Evolutionary conservation across 2,329 filamentous ascomycete genomes (phyloP).

Genomic region (Fusarium sp.): DNA sequence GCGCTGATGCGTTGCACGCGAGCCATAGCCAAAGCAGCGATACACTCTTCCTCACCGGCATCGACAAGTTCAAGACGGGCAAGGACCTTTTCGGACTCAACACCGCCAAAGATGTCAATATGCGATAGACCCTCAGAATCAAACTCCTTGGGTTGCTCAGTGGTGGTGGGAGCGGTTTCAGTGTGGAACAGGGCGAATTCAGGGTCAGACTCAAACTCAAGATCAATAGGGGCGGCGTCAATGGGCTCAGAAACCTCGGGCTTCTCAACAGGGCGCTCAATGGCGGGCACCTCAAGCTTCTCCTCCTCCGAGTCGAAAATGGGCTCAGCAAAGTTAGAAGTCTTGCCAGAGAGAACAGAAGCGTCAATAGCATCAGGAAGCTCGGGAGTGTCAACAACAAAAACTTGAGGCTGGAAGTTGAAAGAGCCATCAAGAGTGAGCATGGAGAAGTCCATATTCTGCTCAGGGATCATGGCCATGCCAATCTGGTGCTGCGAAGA

Average conservation of each 20-base stretch:
- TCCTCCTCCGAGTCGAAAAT: slow-evolving; percentile 57
- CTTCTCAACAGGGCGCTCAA: slow-evolving; percentile 59
- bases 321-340: slow-evolving; percentile 62
- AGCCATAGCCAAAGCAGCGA: slow-evolving; percentile 56
- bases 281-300: slow-evolving; percentile 64
- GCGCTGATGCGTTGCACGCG: slow-evolving; percentile 61
- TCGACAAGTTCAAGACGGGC: slow-evolving; percentile 72
- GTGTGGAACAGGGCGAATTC: slow-evolving; percentile 69
- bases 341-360: slow-evolving; percentile 76
- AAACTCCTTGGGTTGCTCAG: slow-evolving; percentile 48
- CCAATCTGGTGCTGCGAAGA: slow-evolving; percentile 74
- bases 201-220: slow-evolving; percentile 70
- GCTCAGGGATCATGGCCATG: slow-evolving; percentile 86
- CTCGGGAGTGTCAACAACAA: slow-evolving; percentile 77
- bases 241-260: slow-evolving; percentile 42
- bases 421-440: slow-evolving; percentile 68
- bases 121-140: slow-evolving; percentile 54
- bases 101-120: slow-evolving; percentile 59
- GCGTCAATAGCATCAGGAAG: slow-evolving; percentile 68
- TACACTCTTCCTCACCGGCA: slow-evolving; percentile 58
- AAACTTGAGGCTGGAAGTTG: slow-evolving; percentile 75
- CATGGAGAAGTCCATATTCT: slow-evolving; percentile 77
- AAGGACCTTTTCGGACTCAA: slow-evolving; percentile 71
- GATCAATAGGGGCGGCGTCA: slow-evolving; percentile 51
- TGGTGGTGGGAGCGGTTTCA: slow-evolving; percentile 40